Base-by-base conservation (phyloP, 208 protist species). In the Acanthamoeba castellanii region DNA sequence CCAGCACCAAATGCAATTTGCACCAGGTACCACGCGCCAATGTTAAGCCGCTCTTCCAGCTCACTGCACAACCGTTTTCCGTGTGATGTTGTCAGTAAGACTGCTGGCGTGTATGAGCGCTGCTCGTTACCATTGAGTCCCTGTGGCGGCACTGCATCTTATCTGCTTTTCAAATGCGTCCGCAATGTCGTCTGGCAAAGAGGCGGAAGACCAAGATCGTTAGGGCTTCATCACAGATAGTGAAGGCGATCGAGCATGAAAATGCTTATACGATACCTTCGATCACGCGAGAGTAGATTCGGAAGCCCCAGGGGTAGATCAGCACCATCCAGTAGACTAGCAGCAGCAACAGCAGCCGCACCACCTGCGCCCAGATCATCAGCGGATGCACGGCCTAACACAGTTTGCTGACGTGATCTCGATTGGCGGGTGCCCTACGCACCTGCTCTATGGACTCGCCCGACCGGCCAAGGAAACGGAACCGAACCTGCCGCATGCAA, bases 251-350 rank as follows among this genome's bases (percentile, higher is more conserved):
- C 4, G 52, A 16, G 13, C n/a, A 59, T 3, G 42, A 25, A 14
- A 1, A 16, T 14, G 6, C 13, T 0, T 1, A 50, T 50, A 14
- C 5, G 14, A 7, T 68, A 91, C 85, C 85, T 68, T 91, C n/a
- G 16, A 91, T 70, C 11, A 70, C 32, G 13, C 20, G 52, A 20
- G 85, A 50, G 85, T 91, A 91, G 85, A 91, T 64, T 0, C 85
- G 55, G 37, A 91, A 91, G n/a, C 57, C 85, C 85, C 85, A 91
- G 18, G 85, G 52, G 55, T 91, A 91, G 30, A 91, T 37, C 32
- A 91, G 30, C 47, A 68, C 61, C 22, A 91, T 9, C 85, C 52
- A 74, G 55, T 91, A 59, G 25, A 64, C 32, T 0, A 91, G 32
- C 14, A 91, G 20, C 25, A 91, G 85, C 61, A 91, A 68, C 57